Evolutionary conservation across 2,329 filamentous ascomycete genomes (phyloP).

Genomic region (Exserohilum turcica): DNA sequence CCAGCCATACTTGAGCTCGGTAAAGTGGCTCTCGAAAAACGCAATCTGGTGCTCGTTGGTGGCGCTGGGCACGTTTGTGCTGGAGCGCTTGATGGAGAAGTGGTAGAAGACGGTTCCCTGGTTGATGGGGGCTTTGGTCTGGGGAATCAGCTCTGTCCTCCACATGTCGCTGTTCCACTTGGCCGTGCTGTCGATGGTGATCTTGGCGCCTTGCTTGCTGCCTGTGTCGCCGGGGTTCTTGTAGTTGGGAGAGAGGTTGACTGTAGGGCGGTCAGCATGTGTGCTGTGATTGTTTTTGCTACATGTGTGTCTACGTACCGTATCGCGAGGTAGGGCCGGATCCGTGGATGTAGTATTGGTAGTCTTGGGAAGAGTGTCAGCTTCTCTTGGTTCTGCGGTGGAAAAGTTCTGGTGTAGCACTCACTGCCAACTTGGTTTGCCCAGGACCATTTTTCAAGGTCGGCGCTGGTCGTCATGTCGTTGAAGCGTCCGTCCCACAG

Average conservation of each 20-base stretch:
- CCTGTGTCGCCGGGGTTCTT: slow-evolving; percentile 69
- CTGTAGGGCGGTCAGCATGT: slow-evolving; percentile 19
- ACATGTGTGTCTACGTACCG: slow-evolving; percentile 6
- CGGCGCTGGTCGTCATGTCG: slow-evolving; percentile 59
- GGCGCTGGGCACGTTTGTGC: slow-evolving; percentile 64
- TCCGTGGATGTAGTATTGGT: slow-evolving; percentile 77
- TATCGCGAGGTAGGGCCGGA: slow-evolving; percentile 61
- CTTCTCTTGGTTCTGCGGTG: too few relatives aligned
- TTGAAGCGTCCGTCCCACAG: slow-evolving; percentile 72
- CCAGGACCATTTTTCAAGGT: slow-evolving; percentile 68
- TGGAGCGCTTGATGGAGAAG: slow-evolving; percentile 67
- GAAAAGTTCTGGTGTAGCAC: slow-evolving; percentile 59
- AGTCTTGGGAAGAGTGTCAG: slow-evolving; percentile 46
- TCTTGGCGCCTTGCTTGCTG: slow-evolving; percentile 68
- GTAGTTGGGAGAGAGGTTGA: slow-evolving; percentile 64
- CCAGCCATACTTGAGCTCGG: slow-evolving; percentile 73
- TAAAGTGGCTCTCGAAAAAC: slow-evolving; percentile 73
- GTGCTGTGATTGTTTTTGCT: not conserved
- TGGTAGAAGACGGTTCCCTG: slow-evolving; percentile 73
- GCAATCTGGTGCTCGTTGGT: slow-evolving; percentile 70
- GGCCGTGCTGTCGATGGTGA: slow-evolving; percentile 67
- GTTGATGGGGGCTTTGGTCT: slow-evolving; percentile 69
- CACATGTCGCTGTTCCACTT: slow-evolving; percentile 79
- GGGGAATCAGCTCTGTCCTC: slow-evolving; percentile 74
- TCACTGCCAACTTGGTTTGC: slow-evolving; percentile 65